Percentiles rank a stretch among this genome's conserved stretches.
Evolutionary conservation across 2,329 filamentous ascomycete species (phyloP).

Genomic region (Alternaria consortialis): DNA sequence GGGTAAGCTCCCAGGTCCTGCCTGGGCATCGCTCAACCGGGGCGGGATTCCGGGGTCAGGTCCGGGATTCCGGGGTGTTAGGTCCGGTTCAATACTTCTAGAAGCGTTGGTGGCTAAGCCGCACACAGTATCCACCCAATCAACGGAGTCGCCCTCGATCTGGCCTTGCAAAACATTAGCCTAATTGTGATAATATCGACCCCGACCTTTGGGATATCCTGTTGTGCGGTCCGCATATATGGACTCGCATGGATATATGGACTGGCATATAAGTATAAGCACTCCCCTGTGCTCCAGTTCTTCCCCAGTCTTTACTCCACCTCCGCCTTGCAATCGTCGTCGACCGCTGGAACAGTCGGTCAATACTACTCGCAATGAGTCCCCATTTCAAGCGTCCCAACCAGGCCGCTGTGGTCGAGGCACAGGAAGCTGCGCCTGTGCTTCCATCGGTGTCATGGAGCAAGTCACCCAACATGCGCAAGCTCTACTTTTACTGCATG

Average conservation of each 20-base stretch:
- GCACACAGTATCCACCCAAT: slow-evolving; percentile 16
- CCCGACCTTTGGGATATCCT: slow-evolving; percentile 22
- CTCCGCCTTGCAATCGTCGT: slow-evolving; percentile 12
- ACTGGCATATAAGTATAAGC: slow-evolving; percentile 23
- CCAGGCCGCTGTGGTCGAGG: slow-evolving; percentile 22
- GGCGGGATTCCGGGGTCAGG: slow-evolving; percentile 14
- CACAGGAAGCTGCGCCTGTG: slow-evolving; percentile 21
- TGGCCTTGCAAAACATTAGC: slow-evolving; percentile 22
- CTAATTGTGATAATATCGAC: slow-evolving; percentile 25
- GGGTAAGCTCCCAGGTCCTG: background rate
- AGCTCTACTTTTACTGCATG: slow-evolving; percentile 63
- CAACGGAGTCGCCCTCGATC: slow-evolving; percentile 15
- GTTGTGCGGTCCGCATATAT: slow-evolving; percentile 24
- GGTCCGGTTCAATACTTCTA: slow-evolving; percentile 22
- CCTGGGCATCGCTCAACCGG: background rate
- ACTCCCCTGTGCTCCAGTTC: slow-evolving; percentile 19
- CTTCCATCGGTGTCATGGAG: background rate
- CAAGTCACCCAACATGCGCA: slow-evolving; percentile 42
- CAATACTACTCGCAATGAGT: slow-evolving; percentile 19
- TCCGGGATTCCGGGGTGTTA: slow-evolving; percentile 16
- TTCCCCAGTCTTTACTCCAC: slow-evolving; percentile 25
- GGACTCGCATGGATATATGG: slow-evolving; percentile 12
- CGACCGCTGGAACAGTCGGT: slow-evolving; percentile 17
- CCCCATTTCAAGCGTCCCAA: slow-evolving; percentile 23
- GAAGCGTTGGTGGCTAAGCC: slow-evolving; percentile 26